Base-by-base conservation (phyloP, 129 eudicot species). In the Saussurea involucrata region DNA sequence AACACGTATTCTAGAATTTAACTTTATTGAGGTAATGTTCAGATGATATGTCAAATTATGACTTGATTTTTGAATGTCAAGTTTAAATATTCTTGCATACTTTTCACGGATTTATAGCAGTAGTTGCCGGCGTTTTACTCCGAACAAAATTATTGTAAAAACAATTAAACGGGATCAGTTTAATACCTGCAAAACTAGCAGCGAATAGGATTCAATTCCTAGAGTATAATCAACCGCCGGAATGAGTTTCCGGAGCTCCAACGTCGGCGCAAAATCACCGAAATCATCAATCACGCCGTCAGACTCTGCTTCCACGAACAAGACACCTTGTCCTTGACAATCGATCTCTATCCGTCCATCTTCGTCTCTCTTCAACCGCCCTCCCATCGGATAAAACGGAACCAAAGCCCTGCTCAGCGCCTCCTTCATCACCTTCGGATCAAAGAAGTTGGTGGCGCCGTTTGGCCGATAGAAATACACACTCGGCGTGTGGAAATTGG, bases 381-480 rank as follows among this genome's bases (percentile, higher is more conserved):
- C 98, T 24, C 85, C 96, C 96, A 90, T 85, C 1, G 96, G 96
- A 61, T 93, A 93, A 64, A 90, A 93, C 60, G 90, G 89, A 58
- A 93, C 96, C 76, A 93, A 80, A 8, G 82, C 89, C 42, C 80
- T 79, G 61, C 92, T 81, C 76, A 93, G 64, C 11, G 95, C 92
- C 17, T 81, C 87, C 81, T 85, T 87, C n/a, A 93, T 74, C 69
- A 85, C 86, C 61, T 65, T 76, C 2, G 93, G 75, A 68, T 92
- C 96, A 74, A 89, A 89, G 68, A 87, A 89, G 66, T 85, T 85
- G 2, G 80, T 20, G 4, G 88, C 78, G 3, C 94, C 97, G 28
- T 76, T 87, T 6, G 92, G 92, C 31, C 88, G 77, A 76, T 91
- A 89, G 74, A 92, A 88, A 74, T 88, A 91, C 46, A 86, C 93